A percentile compares a stretch with the other conserved stretches of the same genome.
These are phyloP conservation scores for Didymella pinodella DNA, from an alignment of 2,329 filamentous ascomycete genomes.

Conservation along the genomic window DNA sequence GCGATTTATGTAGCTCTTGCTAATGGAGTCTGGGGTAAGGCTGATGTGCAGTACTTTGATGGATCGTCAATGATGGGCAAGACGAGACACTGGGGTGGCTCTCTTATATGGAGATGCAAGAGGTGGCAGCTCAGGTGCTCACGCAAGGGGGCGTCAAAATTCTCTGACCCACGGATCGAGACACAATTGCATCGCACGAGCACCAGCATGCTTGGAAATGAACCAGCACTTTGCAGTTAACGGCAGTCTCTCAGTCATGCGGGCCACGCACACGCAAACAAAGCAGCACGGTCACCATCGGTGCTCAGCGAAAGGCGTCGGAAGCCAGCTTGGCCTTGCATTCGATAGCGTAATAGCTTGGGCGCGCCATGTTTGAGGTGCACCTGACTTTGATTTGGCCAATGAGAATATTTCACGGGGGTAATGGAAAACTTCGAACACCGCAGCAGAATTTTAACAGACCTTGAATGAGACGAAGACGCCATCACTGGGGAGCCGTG, in stretches of 20 bases:
- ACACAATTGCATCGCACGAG: conserved; percentile 37
- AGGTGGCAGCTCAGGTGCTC: conserved; percentile 17
- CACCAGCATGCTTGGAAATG: conserved; percentile 29
- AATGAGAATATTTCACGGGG: conserved; percentile 36
- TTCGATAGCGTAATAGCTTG: conserved; percentile 44
- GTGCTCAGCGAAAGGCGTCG: conserved; percentile 27
- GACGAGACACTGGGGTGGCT: conserved; percentile 5
- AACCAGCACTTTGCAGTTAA: conserved; percentile 54
- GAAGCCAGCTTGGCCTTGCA: conserved; percentile 32
- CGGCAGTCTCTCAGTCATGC: conserved; percentile 50
- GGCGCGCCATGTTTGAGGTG: conserved; percentile 26
- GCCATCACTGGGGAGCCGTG: conserved; percentile 30
- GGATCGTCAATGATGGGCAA: conserved; percentile 21
- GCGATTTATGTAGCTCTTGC: conserved; percentile 20
- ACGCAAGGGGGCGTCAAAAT: conserved; percentile 32
- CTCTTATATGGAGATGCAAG: conserved; percentile 17
- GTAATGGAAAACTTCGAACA: conserved; percentile 37
- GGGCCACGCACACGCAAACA: conserved; percentile 36
- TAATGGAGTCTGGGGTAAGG: conserved; percentile 23
- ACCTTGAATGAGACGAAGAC: conserved; percentile 24
- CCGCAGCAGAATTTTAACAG: conserved; percentile 33
- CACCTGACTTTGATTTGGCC: conserved; percentile 34
- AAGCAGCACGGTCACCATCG: conserved; percentile 25
- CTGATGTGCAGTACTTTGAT: conserved; percentile 18
- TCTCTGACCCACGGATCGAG: conserved; percentile 40